Evolutionary conservation across 257 asterid genomes (phyloP).

Genomic region (Datura wrightii): DNA sequence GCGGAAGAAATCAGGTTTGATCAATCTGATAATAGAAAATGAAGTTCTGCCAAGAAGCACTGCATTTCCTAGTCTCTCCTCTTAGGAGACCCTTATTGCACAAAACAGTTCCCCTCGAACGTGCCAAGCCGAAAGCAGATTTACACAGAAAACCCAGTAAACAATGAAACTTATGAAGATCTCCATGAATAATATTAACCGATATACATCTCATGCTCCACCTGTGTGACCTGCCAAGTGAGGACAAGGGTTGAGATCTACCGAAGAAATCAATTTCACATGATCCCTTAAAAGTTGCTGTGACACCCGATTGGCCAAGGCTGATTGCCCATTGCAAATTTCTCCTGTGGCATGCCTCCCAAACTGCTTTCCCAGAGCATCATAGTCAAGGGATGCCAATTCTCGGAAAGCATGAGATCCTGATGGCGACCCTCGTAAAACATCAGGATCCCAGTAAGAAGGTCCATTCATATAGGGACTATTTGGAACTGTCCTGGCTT

Average conservation of each 20-base stretch:
- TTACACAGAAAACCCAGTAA: constrained; percentile 32
- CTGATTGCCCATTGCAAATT: constrained; percentile 62
- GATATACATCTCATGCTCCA: constrained; percentile 42
- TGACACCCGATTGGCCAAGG: constrained; percentile 78
- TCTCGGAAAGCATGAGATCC: constrained; percentile 72
- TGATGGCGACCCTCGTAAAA: constrained; percentile 60
- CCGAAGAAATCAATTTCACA: constrained; percentile 50
- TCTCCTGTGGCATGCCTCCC: constrained; percentile 58
- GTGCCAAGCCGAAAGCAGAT: constrained; percentile 26
- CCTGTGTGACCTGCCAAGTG: constrained; percentile 55
- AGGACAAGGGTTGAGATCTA: constrained; percentile 61
- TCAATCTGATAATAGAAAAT: constrained; percentile 3
- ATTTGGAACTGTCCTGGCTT: constrained; percentile 28
- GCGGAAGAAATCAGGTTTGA: constrained; percentile 9
- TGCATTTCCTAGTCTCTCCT: constrained; percentile 31
- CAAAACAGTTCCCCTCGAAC: constrained; percentile 29
- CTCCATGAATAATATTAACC: constrained; percentile 4
- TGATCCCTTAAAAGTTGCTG: constrained; percentile 75
- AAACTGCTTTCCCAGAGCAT: constrained; percentile 61
- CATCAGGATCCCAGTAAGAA: constrained; percentile 77
- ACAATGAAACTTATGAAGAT: constrained; percentile 32
- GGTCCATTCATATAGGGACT: constrained; percentile 44
- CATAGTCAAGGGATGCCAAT: constrained; percentile 54
- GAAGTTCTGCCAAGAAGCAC: constrained; percentile 1
- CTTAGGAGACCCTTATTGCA: constrained; percentile 27